These are phyloP conservation scores for Neofusicoccum kwambonambiense DNA, from an alignment of 2,329 filamentous ascomycete species.

Conservation along the genomic window DNA sequence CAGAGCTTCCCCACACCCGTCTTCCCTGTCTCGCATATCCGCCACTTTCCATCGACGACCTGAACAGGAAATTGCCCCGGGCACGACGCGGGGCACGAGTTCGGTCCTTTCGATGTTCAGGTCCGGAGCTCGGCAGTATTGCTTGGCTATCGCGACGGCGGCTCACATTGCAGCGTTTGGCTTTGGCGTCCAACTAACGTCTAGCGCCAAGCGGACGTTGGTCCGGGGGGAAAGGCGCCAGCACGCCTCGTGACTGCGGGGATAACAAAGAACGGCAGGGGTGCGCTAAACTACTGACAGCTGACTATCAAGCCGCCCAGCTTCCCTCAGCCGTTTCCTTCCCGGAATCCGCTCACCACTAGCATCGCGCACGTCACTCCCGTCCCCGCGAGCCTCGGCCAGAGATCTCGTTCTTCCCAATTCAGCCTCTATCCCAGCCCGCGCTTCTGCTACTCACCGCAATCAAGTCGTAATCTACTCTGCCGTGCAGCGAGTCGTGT, in stretches of 20 bases:
- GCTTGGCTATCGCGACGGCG: neutral
- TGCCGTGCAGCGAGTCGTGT: neutral
- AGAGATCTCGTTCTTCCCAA: neutral
- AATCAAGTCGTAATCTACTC: neutral
- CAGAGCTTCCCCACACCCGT: neutral
- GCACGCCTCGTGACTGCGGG: conserved; percentile 1
- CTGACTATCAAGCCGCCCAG: neutral
- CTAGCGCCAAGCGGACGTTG: neutral
- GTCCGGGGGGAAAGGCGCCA: neutral
- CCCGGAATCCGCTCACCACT: neutral
- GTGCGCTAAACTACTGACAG: neutral
- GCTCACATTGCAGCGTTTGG: neutral
- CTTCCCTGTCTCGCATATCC: neutral
- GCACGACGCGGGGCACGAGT: neutral
- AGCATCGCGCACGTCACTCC: neutral
- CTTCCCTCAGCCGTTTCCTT: neutral
- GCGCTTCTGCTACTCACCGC: neutral
- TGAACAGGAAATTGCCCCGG: neutral
- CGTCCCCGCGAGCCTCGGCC: neutral
- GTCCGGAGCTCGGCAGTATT: neutral
- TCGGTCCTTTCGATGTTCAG: neutral
- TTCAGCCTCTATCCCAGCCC: neutral
- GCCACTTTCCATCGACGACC: neutral
- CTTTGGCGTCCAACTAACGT: neutral
- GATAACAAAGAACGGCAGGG: neutral